Conservation (phyloP, 345 rosid genomes). For the Citrus inodora region DNA sequence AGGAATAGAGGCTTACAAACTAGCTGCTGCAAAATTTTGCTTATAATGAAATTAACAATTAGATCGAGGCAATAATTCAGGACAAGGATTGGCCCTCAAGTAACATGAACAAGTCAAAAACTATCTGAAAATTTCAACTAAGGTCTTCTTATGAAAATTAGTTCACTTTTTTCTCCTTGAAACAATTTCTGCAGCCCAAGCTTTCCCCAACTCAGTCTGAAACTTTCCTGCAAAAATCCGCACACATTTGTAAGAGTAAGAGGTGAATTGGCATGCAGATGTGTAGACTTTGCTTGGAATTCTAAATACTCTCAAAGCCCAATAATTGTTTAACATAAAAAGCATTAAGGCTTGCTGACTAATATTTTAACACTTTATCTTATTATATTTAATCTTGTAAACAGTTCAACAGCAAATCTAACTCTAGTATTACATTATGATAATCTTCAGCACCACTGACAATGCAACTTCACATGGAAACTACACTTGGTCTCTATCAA, state of each 20-base stretch:
- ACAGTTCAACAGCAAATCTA: not conserved
- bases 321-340: too few species aligned
- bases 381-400: not conserved
- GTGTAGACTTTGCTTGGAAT: not conserved
- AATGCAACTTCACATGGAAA: not conserved
- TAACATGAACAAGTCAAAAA: not conserved
- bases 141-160: not conserved
- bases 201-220: conserved; percentile 83
- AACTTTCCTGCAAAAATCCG: conserved; percentile 58
- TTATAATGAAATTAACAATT: not conserved
- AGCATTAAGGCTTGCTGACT: not conserved
- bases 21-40: not conserved
- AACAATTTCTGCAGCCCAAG: conserved; percentile 81
- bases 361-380: not conserved
- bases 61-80: not conserved
- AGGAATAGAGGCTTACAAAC: too few species aligned
- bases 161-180: conserved; percentile 54
- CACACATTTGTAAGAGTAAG: not conserved
- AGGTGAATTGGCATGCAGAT: not conserved
- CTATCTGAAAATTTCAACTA: not conserved
- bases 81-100: not conserved
- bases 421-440: not conserved
- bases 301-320: not conserved
- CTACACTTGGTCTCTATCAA: not conserved
- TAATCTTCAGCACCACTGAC: not conserved